Conservation (phyloP, 345 rosid species). For the Rhodamnia rubescens region DNA sequence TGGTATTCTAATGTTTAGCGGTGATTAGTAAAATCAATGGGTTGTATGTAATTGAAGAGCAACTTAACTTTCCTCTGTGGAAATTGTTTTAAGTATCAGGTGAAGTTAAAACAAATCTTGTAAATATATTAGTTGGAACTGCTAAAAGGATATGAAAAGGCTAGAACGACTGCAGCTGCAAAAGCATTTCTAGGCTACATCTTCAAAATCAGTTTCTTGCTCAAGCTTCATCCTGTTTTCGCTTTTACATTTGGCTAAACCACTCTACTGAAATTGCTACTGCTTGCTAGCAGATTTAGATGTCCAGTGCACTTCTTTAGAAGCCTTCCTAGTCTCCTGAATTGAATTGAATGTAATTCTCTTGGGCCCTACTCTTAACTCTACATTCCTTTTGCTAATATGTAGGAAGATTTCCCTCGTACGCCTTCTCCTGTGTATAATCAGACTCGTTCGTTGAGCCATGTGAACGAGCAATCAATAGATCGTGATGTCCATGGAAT, state of each 20-base stretch:
- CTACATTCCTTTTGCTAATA: slow-evolving; percentile 8
- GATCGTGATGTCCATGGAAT: slow-evolving; percentile 37
- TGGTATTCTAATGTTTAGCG: background rate
- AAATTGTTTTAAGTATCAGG: background rate
- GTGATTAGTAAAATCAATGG: background rate
- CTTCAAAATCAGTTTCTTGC: background rate
- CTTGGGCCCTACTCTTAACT: background rate
- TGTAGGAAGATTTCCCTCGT: slow-evolving; percentile 61
- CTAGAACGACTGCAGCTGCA: background rate
- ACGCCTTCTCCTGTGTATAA: slow-evolving; percentile 70
- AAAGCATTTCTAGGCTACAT: background rate
- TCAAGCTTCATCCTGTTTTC: background rate
- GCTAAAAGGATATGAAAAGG: background rate
- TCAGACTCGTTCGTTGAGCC: slow-evolving; percentile 62
- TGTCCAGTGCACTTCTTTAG: background rate
- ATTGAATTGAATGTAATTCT: background rate
- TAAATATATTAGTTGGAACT: background rate
- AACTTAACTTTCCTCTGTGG: background rate
- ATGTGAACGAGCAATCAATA: slow-evolving; percentile 36
- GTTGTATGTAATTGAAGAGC: background rate
- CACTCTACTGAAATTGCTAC: background rate
- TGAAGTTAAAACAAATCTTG: background rate
- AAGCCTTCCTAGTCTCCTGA: background rate
- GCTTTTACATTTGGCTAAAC: background rate
- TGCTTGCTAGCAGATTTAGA: background rate